Conservation (phyloP, 2,329 filamentous ascomycete species). For the Microsporum audouinii region DNA sequence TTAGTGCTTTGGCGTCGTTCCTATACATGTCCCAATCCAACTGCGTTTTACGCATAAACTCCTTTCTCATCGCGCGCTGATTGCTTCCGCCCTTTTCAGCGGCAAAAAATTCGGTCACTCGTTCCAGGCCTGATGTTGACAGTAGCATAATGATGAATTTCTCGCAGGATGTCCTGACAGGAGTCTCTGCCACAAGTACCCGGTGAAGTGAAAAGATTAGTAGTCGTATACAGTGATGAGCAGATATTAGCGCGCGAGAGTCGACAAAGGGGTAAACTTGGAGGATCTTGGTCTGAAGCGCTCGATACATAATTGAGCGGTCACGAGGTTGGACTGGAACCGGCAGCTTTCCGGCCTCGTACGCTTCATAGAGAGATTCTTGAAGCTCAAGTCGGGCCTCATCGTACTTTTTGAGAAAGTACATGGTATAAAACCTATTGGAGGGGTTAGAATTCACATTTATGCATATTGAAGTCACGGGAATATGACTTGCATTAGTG, state of each 20-base stretch:
- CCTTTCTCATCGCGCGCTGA: slow-evolving; percentile 31
- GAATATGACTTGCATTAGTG: slow-evolving; percentile 27
- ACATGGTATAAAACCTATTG: slow-evolving; percentile 31
- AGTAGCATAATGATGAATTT: slow-evolving; percentile 33
- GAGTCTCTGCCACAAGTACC: slow-evolving; percentile 27
- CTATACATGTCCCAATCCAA: slow-evolving; percentile 28
- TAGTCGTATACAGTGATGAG: slow-evolving; percentile 33
- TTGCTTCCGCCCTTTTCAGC: slow-evolving; percentile 35
- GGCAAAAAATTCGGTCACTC: slow-evolving; percentile 34
- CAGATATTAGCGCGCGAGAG: slow-evolving; percentile 29
- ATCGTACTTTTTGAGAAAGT: slow-evolving; percentile 32
- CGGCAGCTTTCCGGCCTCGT: slow-evolving; percentile 28
- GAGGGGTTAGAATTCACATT: neutral
- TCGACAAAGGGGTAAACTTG: slow-evolving; percentile 32
- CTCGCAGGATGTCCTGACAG: slow-evolving; percentile 21
- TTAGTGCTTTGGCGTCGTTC: slow-evolving; percentile 29
- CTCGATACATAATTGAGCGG: slow-evolving; percentile 27
- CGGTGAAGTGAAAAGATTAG: slow-evolving; percentile 30
- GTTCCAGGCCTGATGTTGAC: slow-evolving; percentile 28
- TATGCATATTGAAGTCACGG: neutral
- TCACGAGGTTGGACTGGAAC: slow-evolving; percentile 27
- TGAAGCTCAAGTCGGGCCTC: slow-evolving; percentile 28
- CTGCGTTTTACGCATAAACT: slow-evolving; percentile 36
- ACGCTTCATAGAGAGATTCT: slow-evolving; percentile 27
- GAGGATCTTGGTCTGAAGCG: slow-evolving; percentile 29